Evolutionary conservation across 768 basidiomycete genomes (phyloP).

Genomic region (Lepiota venenata): DNA sequence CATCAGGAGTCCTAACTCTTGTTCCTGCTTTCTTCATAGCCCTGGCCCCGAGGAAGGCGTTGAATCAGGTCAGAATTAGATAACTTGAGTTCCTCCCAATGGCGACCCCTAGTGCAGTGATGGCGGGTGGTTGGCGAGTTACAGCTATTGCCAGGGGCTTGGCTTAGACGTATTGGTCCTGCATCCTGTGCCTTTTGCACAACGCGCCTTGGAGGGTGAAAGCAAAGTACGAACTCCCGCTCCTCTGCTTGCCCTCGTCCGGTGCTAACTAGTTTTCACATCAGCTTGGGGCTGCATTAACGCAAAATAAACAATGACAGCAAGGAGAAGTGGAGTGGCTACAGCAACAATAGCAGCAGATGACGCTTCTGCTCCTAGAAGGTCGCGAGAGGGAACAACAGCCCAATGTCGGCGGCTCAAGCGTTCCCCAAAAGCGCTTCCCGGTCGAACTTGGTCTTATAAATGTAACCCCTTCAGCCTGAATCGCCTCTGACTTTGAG

Average conservation of each 20-base stretch:
- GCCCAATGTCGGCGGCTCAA: neutral
- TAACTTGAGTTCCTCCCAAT: too few species aligned
- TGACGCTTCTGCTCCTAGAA: neutral
- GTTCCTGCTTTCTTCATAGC: too few species aligned
- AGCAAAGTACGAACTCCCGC: constrained; percentile 53
- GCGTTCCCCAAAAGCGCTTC: neutral
- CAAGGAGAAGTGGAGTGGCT: constrained; percentile 9
- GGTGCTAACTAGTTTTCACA: constrained; percentile 9
- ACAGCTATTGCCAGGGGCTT: too few species aligned
- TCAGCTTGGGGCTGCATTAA: constrained; percentile 63
- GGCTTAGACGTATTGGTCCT: constrained; percentile 61
- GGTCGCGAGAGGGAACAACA: neutral
- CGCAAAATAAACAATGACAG: constrained; percentile 37
- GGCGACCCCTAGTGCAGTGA: too few species aligned
- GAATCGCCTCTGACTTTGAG: constrained; percentile 7
- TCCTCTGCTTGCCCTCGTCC: neutral
- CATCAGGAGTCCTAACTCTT: too few species aligned
- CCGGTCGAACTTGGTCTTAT: neutral
- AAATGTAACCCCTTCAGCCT: neutral
- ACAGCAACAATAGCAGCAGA: constrained; percentile 1
- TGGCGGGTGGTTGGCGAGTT: too few species aligned
- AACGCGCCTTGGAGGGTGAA: constrained; percentile 67
- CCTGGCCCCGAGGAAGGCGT: too few species aligned
- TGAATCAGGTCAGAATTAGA: too few species aligned
- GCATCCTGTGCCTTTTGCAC: constrained; percentile 68